These are phyloP conservation scores for Neofusicoccum cordaticola DNA, from an alignment of 2,329 filamentous ascomycete species.

Conservation along the genomic window DNA sequence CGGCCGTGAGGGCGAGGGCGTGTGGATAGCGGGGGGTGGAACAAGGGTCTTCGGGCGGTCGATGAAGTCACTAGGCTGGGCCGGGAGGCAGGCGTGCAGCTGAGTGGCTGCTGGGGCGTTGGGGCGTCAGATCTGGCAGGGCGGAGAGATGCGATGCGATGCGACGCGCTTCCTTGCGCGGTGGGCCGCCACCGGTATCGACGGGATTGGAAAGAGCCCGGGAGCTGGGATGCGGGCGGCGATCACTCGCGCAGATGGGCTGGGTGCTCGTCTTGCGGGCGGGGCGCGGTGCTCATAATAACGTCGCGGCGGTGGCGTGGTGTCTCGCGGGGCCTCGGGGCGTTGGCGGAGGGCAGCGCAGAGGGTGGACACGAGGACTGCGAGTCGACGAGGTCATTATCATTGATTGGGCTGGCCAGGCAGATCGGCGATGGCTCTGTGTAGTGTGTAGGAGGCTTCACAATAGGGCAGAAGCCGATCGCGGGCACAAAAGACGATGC, in stretches of 20 bases:
- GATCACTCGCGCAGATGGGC: neutral
- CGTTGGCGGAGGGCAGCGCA: neutral
- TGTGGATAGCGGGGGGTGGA: neutral
- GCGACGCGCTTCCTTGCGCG: neutral
- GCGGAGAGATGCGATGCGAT: neutral
- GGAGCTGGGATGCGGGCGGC: neutral
- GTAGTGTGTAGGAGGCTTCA: conserved; percentile 11
- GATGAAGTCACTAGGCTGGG: conserved; percentile 12
- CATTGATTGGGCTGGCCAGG: conserved; percentile 2
- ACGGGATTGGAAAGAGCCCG: neutral
- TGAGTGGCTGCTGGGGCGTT: neutral
- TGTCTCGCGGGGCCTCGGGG: neutral
- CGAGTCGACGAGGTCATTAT: conserved; percentile 9
- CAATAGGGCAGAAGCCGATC: conserved; percentile 9
- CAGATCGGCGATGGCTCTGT: conserved; percentile 14
- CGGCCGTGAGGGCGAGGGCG: neutral
- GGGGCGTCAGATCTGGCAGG: conserved; percentile 2
- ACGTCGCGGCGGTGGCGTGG: neutral
- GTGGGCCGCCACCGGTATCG: neutral
- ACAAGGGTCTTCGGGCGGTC: neutral
- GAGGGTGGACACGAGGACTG: neutral
- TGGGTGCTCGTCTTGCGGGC: neutral
- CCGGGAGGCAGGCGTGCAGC: neutral
- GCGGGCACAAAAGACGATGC: conserved; percentile 10
- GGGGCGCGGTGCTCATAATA: neutral